A percentile compares a stretch with the other conserved stretches of the same genome.
Conservation (phyloP, 2,329 filamentous ascomycete genomes). For the Pseudofabraea citricarpa region DNA sequence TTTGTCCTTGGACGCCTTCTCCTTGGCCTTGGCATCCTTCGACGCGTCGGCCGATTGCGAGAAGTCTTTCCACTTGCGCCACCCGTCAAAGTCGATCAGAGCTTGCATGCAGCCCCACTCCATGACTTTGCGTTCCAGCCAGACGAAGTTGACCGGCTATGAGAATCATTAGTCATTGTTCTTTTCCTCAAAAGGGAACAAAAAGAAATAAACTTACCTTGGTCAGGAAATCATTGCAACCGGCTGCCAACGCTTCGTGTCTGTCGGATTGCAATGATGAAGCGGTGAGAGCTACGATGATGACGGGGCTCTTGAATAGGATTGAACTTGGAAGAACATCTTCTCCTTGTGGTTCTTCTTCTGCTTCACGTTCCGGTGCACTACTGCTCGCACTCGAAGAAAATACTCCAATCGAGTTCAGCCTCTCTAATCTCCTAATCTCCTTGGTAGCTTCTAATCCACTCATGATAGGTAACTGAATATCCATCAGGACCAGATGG, state of each 20-base stretch:
- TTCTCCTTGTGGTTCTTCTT: constrained; percentile 49
- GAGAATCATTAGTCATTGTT: constrained; percentile 7
- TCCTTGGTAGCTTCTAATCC: constrained; percentile 92
- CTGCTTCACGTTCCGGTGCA: constrained; percentile 39
- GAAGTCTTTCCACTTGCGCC: constrained; percentile 95
- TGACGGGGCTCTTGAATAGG: constrained; percentile 92
- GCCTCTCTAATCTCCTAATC: constrained; percentile 80
- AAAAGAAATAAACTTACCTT: constrained; percentile 57
- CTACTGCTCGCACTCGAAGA: constrained; percentile 57
- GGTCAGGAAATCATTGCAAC: constrained; percentile 97
- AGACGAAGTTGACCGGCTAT: constrained; percentile 93
- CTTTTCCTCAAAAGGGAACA: constrained; percentile 2
- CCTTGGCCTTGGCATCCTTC: constrained; percentile 35
- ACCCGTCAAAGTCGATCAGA: constrained; percentile 96
- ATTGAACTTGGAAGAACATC: constrained; percentile 64
- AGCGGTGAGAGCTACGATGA: constrained; percentile 94
- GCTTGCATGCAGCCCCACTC: constrained; percentile 99
- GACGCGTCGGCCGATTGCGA: constrained; percentile 43
- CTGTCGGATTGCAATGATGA: constrained; percentile 92
- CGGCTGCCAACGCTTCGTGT: constrained; percentile 89
- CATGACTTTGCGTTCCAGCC: constrained; percentile 95
- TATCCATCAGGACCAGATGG: constrained; percentile 97
- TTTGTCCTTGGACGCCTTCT: not conserved
- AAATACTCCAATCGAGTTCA: constrained; percentile 92
- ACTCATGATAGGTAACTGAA: constrained; percentile 94